Evolutionary conservation across 345 rosid genomes (phyloP).

Genomic region (Theobroma cacao): DNA sequence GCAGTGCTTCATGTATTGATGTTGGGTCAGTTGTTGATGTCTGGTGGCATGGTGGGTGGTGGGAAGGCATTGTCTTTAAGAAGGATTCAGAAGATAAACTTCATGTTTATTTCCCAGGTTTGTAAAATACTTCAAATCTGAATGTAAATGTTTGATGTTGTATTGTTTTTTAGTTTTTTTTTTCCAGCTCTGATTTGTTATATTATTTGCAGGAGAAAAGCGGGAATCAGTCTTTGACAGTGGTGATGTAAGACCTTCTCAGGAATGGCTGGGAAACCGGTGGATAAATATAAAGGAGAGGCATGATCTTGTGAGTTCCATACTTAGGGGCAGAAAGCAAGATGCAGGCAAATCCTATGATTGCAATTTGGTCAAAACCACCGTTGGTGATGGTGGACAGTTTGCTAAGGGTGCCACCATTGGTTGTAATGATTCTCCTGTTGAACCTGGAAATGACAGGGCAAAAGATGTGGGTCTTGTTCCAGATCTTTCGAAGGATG

Average conservation of each 20-base stretch:
- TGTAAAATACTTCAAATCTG: slow-evolving; percentile 17
- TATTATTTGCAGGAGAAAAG: slow-evolving; percentile 56
- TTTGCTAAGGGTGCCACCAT: slow-evolving; percentile 20
- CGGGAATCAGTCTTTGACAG: slow-evolving; percentile 39
- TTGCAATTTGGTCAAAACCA: slow-evolving; percentile 24
- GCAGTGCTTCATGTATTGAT: slow-evolving; percentile 23
- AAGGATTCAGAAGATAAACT: slow-evolving; percentile 51
- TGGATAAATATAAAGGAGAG: slow-evolving; percentile 48
- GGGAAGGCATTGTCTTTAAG: slow-evolving; percentile 74
- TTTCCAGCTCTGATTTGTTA: not conserved
- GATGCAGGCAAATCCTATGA: slow-evolving; percentile 18
- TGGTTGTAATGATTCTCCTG: slow-evolving; percentile 16
- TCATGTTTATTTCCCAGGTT: slow-evolving; percentile 73
- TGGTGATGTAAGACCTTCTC: slow-evolving; percentile 53
- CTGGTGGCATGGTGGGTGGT: slow-evolving; percentile 90
- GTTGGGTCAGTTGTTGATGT: slow-evolving; percentile 74
- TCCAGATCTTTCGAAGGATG: slow-evolving; percentile 59
- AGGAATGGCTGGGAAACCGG: slow-evolving; percentile 63
- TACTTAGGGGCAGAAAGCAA: slow-evolving; percentile 30
- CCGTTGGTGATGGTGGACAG: slow-evolving; percentile 13
- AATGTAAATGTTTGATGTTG: not conserved
- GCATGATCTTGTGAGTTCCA: slow-evolving; percentile 39
- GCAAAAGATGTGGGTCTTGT: slow-evolving; percentile 20
- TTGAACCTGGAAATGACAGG: slow-evolving; percentile 19
- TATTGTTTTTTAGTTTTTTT: not conserved